Evolutionary conservation across 768 basidiomycete species (phyloP).

Genomic region (Naganishia vaughanmartiniae): DNA sequence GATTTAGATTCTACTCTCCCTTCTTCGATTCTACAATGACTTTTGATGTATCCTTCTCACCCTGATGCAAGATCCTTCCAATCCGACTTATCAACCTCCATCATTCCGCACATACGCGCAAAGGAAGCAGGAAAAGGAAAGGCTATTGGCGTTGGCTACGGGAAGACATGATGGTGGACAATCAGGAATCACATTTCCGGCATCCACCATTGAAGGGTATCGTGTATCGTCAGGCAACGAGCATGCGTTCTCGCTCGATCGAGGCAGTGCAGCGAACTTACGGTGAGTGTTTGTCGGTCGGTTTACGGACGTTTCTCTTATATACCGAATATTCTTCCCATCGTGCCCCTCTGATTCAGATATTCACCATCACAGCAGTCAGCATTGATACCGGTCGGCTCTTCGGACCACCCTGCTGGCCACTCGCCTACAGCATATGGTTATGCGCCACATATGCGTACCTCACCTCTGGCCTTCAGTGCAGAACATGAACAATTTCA

Average conservation of each 20-base stretch:
- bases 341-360: not conserved
- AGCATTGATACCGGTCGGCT: not conserved
- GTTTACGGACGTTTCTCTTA: too few relatives aligned
- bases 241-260: not conserved
- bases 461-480: not conserved
- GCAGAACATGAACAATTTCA: not conserved
- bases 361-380: too few relatives aligned
- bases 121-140: not conserved
- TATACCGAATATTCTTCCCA: too few relatives aligned
- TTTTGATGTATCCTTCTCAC: too few relatives aligned
- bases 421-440: too few relatives aligned
- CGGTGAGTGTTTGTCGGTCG: not conserved
- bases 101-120: not conserved
- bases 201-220: not conserved
- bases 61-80: too few relatives aligned
- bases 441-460: not conserved
- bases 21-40: too few relatives aligned
- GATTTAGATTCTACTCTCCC: too few relatives aligned
- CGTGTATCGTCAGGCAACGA: not conserved
- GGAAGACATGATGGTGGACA: not conserved
- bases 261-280: not conserved
- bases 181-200: not conserved
- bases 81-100: not conserved
- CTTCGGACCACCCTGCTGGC: too few relatives aligned
- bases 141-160: constrained; percentile 1